Percentiles rank a stretch among this genome's conserved stretches.
These are phyloP conservation scores for Chlorociboria aeruginascens DNA, from an alignment of 495 filamentous ascomycete species.

Conservation along the genomic window DNA sequence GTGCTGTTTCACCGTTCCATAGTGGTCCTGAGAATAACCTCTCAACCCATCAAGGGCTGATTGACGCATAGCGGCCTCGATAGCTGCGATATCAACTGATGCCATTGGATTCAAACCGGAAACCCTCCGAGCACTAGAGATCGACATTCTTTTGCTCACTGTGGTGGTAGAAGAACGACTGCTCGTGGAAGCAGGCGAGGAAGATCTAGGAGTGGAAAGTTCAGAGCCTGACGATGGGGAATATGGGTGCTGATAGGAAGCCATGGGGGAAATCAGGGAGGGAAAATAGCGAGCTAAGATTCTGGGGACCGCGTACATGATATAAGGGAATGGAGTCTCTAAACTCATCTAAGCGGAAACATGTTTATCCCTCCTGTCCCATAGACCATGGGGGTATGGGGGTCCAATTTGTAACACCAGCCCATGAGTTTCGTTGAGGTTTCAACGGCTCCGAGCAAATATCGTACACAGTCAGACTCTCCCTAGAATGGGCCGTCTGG, in stretches of 20 bases:
- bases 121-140: conserved; percentile 36
- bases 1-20: conserved; percentile 37
- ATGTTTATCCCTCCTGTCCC: neutral
- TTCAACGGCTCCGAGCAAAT: conserved; percentile 9
- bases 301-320: neutral
- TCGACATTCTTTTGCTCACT: conserved; percentile 39
- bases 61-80: conserved; percentile 41
- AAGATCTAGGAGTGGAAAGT: conserved; percentile 40
- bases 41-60: conserved; percentile 38
- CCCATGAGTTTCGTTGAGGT: conserved; percentile 20
- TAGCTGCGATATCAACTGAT: conserved; percentile 36
- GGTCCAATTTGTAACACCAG: conserved; percentile 5
- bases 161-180: conserved; percentile 40
- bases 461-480: neutral
- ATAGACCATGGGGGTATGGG: neutral
- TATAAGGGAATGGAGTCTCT: neutral
- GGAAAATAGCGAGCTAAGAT: conserved; percentile 6
- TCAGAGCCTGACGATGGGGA: conserved; percentile 28
- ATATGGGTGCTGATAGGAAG: conserved; percentile 24
- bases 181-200: conserved; percentile 34
- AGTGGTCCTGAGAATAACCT: conserved; percentile 40
- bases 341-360: neutral
- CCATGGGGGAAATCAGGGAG: conserved; percentile 28
- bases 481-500: neutral
- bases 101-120: conserved; percentile 39